phyloP scores from a whole-genome alignment of 1,284 basidiomycete species.

The Trichosporon coremiiforme region DNA sequence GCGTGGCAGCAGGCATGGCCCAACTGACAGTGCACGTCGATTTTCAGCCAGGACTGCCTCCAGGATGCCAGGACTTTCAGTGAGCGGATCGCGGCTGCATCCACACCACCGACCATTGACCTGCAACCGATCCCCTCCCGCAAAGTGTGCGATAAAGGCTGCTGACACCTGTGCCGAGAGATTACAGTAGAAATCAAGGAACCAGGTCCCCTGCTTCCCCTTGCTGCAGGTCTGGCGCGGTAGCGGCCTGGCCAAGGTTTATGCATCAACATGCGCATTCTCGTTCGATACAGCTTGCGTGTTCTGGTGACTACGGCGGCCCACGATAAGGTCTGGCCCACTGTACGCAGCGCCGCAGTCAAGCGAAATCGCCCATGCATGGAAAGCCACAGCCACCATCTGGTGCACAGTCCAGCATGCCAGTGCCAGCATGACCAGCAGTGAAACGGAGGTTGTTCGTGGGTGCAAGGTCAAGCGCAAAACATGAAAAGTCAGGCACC shows the following conservation, averaged over 20 bases:
- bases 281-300: background rate
- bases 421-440: no score
- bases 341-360: background rate
- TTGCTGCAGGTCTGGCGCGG: background rate
- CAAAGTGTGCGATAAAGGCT: background rate
- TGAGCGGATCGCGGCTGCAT: background rate
- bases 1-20: background rate
- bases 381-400: background rate
- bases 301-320: background rate
- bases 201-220: background rate
- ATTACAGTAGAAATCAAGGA: constrained; percentile 16
- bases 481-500: background rate
- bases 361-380: background rate
- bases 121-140: background rate
- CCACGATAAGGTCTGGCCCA: background rate
- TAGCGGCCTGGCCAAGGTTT: background rate
- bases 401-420: background rate
- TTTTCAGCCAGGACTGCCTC: background rate
- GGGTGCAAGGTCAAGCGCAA: background rate
- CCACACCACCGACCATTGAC: no score
- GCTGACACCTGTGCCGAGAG: background rate
- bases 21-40: background rate
- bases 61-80: background rate
- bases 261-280: constrained; percentile 8
- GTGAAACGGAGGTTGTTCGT: background rate